Evolutionary conservation across 441 rosid genomes (phyloP), one percentile per base, ranked within the genome.

Genomic region (Gossypium gossypioides): DNA sequence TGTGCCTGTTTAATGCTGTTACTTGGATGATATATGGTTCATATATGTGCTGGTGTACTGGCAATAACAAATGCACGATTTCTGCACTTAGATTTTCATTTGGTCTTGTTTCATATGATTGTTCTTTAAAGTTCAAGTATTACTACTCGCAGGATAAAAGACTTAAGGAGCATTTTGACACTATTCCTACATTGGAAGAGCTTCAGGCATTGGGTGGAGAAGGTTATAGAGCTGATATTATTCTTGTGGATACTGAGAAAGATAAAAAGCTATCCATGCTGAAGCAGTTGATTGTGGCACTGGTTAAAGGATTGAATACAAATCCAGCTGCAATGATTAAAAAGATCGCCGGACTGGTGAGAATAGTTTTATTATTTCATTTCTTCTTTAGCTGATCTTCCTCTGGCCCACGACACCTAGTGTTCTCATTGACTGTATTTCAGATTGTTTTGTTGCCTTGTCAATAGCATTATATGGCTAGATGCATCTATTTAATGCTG

Each of bases 341-440:
- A 84, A 96, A 96, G 89, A 91, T 96, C 65, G 96, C 97, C 22
- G 97, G 89, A 83, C 82, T 93, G 98, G 99, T 96, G 75, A 84
- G 85, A 76, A 51, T 64, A 72, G 25, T 37, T 42, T 80, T 61
- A 40, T 44, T 72, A 46, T 37, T 72, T 54, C 59, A 68, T 74
- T 29, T 73, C 70, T 72, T 51, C 60, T 68, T 16, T 50, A 9
- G 25, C 44, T 6, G 5, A 7, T 63, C 68, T 32, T 34, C 29
- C 68, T 13, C 21, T 50, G 24, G 6, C 8, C 24, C 42, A 50
- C 7, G 32, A 10, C 27, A 3, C 19, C 64, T 6, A 37, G 6
- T 48, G 62, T 55, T 64, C 25, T 57, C 46, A 54, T 54, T 42
- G 76, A 19, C 48, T 52, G 61, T 68, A 52, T 68, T 68, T 29